These are phyloP conservation scores for Noccaea caerulescens DNA, from an alignment of 345 rosid genomes.

Conservation along the genomic window DNA sequence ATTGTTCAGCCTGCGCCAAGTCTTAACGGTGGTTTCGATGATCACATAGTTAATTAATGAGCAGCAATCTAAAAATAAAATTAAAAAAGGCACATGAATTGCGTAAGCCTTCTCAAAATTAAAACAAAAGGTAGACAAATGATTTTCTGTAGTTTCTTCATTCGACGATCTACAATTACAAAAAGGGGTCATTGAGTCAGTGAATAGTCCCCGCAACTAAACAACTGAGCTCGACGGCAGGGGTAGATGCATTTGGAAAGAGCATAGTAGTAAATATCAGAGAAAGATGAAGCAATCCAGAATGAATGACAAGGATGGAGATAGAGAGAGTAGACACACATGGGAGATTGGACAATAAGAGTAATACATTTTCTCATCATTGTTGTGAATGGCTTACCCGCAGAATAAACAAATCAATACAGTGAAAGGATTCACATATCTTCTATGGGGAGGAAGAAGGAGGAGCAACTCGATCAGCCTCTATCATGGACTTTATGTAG, in stretches of 20 bases:
- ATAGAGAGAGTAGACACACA: slow-evolving; percentile 23
- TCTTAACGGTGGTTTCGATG: neutral
- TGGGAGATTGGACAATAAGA: slow-evolving; percentile 6
- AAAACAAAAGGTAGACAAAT: neutral
- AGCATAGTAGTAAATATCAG: slow-evolving; percentile 17
- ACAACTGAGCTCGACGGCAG: slow-evolving; percentile 13
- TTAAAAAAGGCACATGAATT: neutral
- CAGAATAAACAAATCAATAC: slow-evolving; percentile 21
- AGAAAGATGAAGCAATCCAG: slow-evolving; percentile 14
- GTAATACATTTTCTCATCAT: slow-evolving; percentile 39
- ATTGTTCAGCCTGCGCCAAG: slow-evolving; percentile 12
- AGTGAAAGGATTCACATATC: slow-evolving; percentile 37
- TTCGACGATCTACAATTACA: neutral
- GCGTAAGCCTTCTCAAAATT: slow-evolving; percentile 11
- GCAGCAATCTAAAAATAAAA: slow-evolving; percentile 18
- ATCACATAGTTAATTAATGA: neutral
- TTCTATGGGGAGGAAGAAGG: slow-evolving; percentile 40
- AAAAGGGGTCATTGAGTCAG: neutral
- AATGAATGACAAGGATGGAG: slow-evolving; percentile 1
- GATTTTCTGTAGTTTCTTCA: neutral
- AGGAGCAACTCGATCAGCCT: slow-evolving; percentile 77
- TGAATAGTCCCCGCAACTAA: slow-evolving; percentile 14
- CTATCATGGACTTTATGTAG: slow-evolving; percentile 98
- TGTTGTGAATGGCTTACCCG: slow-evolving; percentile 31
- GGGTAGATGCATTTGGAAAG: slow-evolving; percentile 7